These are phyloP conservation scores for Carex arenaria DNA, from an alignment of 202 grass and related monocot genomes.

Conservation along the genomic window DNA sequence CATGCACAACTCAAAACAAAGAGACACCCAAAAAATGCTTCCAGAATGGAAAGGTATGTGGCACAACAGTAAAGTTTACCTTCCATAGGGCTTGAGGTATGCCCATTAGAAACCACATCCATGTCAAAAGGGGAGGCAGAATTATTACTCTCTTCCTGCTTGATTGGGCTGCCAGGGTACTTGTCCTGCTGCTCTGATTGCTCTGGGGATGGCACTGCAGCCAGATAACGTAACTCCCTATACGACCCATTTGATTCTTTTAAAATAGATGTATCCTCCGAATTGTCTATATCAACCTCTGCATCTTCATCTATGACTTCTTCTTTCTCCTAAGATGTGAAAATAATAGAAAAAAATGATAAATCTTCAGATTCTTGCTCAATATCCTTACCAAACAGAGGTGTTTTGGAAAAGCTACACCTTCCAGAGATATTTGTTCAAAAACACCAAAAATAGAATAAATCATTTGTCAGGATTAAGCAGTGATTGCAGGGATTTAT, in stretches of 20 bases:
- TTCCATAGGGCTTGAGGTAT: slow-evolving; percentile 82
- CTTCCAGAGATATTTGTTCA: not conserved
- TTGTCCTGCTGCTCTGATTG: slow-evolving; percentile 69
- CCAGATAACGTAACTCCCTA: slow-evolving; percentile 61
- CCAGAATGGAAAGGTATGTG: not conserved
- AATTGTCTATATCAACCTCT: slow-evolving; percentile 66
- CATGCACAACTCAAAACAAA: not conserved
- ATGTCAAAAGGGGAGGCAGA: slow-evolving; percentile 81
- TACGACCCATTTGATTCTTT: slow-evolving; percentile 56
- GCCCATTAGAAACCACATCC: slow-evolving; percentile 37
- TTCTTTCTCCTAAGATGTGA: slow-evolving; percentile 57
- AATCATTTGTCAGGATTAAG: not conserved
- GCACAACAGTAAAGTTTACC: slow-evolving; percentile 35
- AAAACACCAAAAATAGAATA: not conserved
- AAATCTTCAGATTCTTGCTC: not conserved
- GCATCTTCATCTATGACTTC: slow-evolving; percentile 64
- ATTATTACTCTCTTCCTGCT: slow-evolving; percentile 89
- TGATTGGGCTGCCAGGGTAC: slow-evolving; percentile 76
- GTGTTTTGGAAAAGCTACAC: not conserved
- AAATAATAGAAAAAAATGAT: slow-evolving; percentile 18
- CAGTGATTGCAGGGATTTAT: not conserved
- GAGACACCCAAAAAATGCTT: not conserved
- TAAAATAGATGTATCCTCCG: slow-evolving; percentile 54
- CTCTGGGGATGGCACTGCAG: slow-evolving; percentile 75
- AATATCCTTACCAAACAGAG: not conserved